These are phyloP conservation scores for Cercospora janseana DNA, from an alignment of 2,329 filamentous ascomycete species.

Conservation along the genomic window DNA sequence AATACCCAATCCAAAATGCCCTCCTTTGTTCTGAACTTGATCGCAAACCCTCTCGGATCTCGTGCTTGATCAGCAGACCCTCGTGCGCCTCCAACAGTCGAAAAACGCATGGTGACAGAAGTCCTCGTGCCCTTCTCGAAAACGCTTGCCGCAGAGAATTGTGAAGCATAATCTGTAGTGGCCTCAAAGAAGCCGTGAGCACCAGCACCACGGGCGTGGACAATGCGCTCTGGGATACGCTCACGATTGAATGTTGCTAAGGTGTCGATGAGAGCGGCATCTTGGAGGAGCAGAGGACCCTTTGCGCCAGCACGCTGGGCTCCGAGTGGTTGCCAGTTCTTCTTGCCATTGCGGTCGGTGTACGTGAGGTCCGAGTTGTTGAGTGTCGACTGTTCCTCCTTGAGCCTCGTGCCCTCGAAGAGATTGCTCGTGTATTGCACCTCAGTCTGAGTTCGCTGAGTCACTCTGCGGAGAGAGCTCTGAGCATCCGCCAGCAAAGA, in stretches of 20 bases:
- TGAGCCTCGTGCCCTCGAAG: slow-evolving; percentile 31
- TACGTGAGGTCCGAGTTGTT: slow-evolving; percentile 36
- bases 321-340: slow-evolving; percentile 33
- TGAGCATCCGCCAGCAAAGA: slow-evolving; percentile 18
- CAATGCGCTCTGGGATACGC: slow-evolving; percentile 63
- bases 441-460: slow-evolving; percentile 10
- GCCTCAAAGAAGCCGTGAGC: slow-evolving; percentile 57
- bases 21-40: slow-evolving; percentile 52
- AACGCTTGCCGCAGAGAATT: slow-evolving; percentile 52
- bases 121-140: slow-evolving; percentile 67
- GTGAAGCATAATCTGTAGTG: slow-evolving; percentile 43
- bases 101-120: slow-evolving; percentile 70
- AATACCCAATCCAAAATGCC: slow-evolving; percentile 34
- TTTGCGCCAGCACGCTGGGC: slow-evolving; percentile 52
- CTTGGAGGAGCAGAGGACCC: slow-evolving; percentile 61
- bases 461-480: slow-evolving; percentile 21
- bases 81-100: slow-evolving; percentile 75
- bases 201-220: slow-evolving; percentile 63
- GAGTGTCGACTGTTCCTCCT: slow-evolving; percentile 28
- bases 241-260: slow-evolving; percentile 69
- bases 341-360: slow-evolving; percentile 33
- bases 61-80: slow-evolving; percentile 62
- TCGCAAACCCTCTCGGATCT: slow-evolving; percentile 50
- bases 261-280: slow-evolving; percentile 64
- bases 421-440: slow-evolving; percentile 30